Evolutionary conservation across 805 yeast species (phyloP).

Genomic region (Helenozyma baotianmanensis): DNA sequence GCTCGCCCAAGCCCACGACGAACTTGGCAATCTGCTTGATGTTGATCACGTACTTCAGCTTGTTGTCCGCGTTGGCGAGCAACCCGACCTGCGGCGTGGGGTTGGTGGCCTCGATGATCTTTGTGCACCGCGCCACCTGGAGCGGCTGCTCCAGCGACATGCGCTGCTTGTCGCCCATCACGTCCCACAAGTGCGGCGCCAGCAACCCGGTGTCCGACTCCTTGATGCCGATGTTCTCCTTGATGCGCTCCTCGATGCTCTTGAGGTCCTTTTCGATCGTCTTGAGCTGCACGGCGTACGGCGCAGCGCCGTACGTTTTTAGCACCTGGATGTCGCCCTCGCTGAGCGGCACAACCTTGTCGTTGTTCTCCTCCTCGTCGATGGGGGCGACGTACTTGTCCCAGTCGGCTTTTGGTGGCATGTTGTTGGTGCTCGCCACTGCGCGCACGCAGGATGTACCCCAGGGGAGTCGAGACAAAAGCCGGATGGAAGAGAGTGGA

Average conservation of each 20-base stretch:
- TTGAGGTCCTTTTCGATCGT: slow-evolving; percentile 82
- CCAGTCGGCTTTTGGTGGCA: slow-evolving; percentile 99
- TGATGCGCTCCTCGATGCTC: slow-evolving; percentile 78
- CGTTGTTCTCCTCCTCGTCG: slow-evolving; percentile 59
- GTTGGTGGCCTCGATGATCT: slow-evolving; percentile 70
- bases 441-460: neutral
- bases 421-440: slow-evolving; percentile 19
- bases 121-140: slow-evolving; percentile 98
- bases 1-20: slow-evolving; percentile 93
- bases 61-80: slow-evolving; percentile 66
- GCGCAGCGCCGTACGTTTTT: slow-evolving; percentile 97
- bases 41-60: slow-evolving; percentile 89
- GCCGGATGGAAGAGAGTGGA: slow-evolving; percentile 16
- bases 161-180: slow-evolving; percentile 90
- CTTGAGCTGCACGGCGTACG: slow-evolving; percentile 80
- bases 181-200: slow-evolving; percentile 96
- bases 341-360: slow-evolving; percentile 76
- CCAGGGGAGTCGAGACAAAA: slow-evolving; percentile 4
- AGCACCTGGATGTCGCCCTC: slow-evolving; percentile 97
- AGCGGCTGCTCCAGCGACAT: slow-evolving; percentile 92
- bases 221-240: slow-evolving; percentile 89
- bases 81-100: slow-evolving; percentile 29
- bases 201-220: slow-evolving; percentile 98
- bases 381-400: slow-evolving; percentile 91
- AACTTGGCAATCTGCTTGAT: slow-evolving; percentile 97